A percentile compares a stretch with the other conserved stretches of the same genome.
phyloP scores from a whole-genome alignment of 805 yeast genomes.

The Lachancea quebecensis region DNA sequence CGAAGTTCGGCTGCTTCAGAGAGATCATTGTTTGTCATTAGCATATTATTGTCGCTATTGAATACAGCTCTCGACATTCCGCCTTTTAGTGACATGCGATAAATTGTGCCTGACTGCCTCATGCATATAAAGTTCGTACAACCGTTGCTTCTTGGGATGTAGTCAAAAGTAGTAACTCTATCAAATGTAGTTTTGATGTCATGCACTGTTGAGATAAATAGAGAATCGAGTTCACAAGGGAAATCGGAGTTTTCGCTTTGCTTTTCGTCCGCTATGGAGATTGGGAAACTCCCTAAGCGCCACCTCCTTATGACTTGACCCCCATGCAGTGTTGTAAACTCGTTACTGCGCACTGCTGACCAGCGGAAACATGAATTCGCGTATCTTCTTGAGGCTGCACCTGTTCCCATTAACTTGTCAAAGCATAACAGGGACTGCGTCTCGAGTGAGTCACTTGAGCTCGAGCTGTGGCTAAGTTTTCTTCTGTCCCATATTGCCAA shows the following conservation, averaged over 20 bases:
- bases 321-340: constrained; percentile 70
- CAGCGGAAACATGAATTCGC: constrained; percentile 61
- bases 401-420: constrained; percentile 46
- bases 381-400: constrained; percentile 53
- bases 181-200: constrained; percentile 74
- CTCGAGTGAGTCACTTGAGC: constrained; percentile 24
- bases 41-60: constrained; percentile 61
- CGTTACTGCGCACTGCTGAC: constrained; percentile 59
- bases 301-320: constrained; percentile 76
- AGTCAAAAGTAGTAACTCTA: constrained; percentile 79
- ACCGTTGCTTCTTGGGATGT: constrained; percentile 52
- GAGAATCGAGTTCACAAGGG: constrained; percentile 38
- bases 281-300: constrained; percentile 59
- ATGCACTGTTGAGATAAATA: constrained; percentile 69
- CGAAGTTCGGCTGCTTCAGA: constrained; percentile 25
- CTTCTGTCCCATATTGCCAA: constrained; percentile 78
- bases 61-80: constrained; percentile 56
- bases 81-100: constrained; percentile 67
- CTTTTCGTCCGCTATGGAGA: constrained; percentile 12
- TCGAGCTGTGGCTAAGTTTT: constrained; percentile 36
- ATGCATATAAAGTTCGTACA: constrained; percentile 71
- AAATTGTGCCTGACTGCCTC: constrained; percentile 85
- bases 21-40: constrained; percentile 40
- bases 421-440: constrained; percentile 57
- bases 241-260: constrained; percentile 3